Evolutionary conservation across 495 filamentous ascomycete genomes (phyloP), one percentile per base, ranked within the genome.

Genomic region (Penicillium desertorum): DNA sequence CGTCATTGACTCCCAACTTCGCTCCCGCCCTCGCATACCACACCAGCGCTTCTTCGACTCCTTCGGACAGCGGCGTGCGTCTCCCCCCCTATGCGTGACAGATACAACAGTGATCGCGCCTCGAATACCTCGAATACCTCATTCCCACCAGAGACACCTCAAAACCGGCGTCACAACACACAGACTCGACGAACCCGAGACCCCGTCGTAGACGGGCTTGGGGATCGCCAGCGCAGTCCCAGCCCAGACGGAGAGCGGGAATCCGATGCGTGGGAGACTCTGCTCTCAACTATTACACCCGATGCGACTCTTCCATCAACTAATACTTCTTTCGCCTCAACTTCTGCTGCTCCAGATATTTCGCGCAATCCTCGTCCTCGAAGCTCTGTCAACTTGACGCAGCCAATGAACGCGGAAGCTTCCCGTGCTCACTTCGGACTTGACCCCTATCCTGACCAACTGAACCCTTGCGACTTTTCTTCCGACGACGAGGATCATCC

Each of bases 291-390:
- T 2, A 83, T 96, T 45, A 83, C 88, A 0, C 90, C 89, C 4
- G 92, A 96, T 69, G 83, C 86, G 9, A 87, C 86, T 48, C 80
- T 91, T 9, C 91, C 90, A 1, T 96, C 89, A 64, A 83, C 82
- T 3, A 84, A 88, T 42, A 89, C 89, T 1, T 94, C 90, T 2
- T 96, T 94, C 66, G 82, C 84, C 0, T 91, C 88, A 0, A 80
- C 83, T 0, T 78, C 83, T 5, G 83, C 78, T 16, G 70, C 78
- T 10, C 61, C 71, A 8, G 66, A 68, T 48, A 51, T 54, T 12
- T 52, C 64, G 5, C 67, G 58, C 20, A 63, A 55, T 32, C 60
- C 49, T 39, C 54, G 66, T 5, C 72, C 78, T 9, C 74, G 78
- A 39, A 69, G 63, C 39, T 67, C 72, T 14, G 68, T 73, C 32